phyloP scores from a whole-genome alignment of 2,329 filamentous ascomycete species.

The Venturia oleaginea region DNA sequence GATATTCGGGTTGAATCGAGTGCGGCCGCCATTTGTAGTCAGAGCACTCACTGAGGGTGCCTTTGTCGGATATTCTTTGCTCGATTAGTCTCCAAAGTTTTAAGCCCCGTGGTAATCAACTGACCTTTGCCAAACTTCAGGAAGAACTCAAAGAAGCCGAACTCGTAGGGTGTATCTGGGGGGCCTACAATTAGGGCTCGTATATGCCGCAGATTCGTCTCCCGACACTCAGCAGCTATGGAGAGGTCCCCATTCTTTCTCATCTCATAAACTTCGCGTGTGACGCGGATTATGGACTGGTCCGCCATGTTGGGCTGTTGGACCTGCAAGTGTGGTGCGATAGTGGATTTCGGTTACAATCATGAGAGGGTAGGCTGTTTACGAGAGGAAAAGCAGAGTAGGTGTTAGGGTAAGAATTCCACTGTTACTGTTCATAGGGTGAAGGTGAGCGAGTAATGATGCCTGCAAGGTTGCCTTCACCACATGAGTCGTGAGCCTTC shows the following conservation, averaged over 20 bases:
- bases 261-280: slow-evolving; percentile 78
- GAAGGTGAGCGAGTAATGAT: background rate
- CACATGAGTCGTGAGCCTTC: background rate
- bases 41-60: slow-evolving; percentile 54
- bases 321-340: background rate
- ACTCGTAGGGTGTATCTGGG: slow-evolving; percentile 91
- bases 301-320: slow-evolving; percentile 38
- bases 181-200: slow-evolving; percentile 85
- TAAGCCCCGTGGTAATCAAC: too few species aligned
- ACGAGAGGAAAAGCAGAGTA: background rate
- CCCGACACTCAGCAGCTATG: slow-evolving; percentile 76
- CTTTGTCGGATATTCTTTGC: slow-evolving; percentile 69
- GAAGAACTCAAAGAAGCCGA: slow-evolving; percentile 89
- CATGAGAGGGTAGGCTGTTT: too few species aligned
- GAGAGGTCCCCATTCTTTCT: slow-evolving; percentile 78
- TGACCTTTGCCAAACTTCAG: slow-evolving; percentile 56
- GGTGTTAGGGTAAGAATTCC: background rate
- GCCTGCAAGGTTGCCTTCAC: background rate
- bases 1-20: slow-evolving; percentile 94
- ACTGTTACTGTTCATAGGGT: background rate
- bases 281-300: slow-evolving; percentile 81
- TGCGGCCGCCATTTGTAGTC: slow-evolving; percentile 82
- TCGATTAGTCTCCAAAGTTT: too few species aligned
- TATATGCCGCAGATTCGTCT: slow-evolving; percentile 81
- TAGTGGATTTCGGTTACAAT: too few species aligned